Evolutionary conservation across 176 grass and related monocot genomes (phyloP).

Genomic region (Carex cristatella): DNA sequence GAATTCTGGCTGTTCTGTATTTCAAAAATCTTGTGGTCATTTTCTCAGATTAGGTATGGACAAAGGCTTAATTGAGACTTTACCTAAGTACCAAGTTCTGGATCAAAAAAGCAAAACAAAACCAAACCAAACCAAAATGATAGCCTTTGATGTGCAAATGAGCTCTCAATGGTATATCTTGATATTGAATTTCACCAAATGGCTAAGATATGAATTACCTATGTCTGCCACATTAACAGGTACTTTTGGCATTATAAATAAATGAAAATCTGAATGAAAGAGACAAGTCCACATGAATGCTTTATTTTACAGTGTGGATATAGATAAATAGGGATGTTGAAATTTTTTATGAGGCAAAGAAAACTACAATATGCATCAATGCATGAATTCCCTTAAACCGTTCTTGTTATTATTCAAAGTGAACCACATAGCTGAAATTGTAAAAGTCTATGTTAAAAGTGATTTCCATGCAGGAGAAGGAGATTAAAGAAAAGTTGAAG

Average conservation of each 20-base stretch:
- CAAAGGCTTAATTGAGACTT: neutral
- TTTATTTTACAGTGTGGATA: neutral
- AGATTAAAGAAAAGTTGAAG: conserved; percentile 69
- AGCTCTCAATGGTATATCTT: neutral
- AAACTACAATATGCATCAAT: neutral
- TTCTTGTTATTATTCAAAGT: neutral
- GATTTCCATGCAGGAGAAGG: conserved; percentile 49
- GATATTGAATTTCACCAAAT: neutral
- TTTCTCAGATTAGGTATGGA: neutral
- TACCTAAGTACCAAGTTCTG: neutral
- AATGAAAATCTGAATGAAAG: neutral
- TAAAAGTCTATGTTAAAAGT: neutral
- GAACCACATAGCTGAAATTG: neutral
- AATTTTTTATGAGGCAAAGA: neutral
- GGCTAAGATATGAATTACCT: neutral
- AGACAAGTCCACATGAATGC: neutral
- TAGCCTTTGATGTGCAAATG: neutral
- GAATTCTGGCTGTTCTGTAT: neutral
- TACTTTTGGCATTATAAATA: neutral
- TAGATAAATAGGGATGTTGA: neutral
- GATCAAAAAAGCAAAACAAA: neutral
- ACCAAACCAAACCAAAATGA: neutral
- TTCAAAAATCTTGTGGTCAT: neutral
- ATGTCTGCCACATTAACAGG: neutral
- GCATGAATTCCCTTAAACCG: neutral